Percentiles rank a stretch among this genome's conserved stretches.
phyloP scores from a whole-genome alignment of 352 stramenopile genomes.

The Globisporangium radiosum region DNA sequence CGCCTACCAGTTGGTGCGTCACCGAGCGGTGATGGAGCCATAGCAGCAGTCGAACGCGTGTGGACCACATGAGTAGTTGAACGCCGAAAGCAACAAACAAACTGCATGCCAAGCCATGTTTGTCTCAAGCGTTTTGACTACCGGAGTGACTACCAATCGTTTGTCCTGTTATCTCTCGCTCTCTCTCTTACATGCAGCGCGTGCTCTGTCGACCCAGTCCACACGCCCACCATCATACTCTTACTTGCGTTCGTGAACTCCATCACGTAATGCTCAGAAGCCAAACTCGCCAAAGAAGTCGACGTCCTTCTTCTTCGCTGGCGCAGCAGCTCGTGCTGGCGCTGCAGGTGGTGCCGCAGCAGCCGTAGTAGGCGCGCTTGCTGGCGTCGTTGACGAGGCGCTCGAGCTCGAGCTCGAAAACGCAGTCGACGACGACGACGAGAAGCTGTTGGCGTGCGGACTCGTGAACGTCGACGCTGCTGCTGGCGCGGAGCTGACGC shows the following conservation, averaged over 20 bases:
- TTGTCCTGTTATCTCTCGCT: not conserved
- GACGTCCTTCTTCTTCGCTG: slow-evolving; percentile 70
- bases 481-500: slow-evolving; percentile 8
- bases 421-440: slow-evolving; percentile 30
- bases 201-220: too few relatives aligned
- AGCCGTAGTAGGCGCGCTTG: slow-evolving; percentile 11
- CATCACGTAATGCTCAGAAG: slow-evolving; percentile 28
- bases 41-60: not conserved
- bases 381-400: slow-evolving; percentile 15
- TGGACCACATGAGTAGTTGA: not conserved
- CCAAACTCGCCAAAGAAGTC: slow-evolving; percentile 84
- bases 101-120: not conserved
- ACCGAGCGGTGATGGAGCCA: not conserved
- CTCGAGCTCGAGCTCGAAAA: slow-evolving; percentile 17
- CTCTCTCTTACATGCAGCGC: not conserved
- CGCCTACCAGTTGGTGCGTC: not conserved
- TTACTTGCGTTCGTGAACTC: not conserved
- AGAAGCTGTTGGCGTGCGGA: slow-evolving; percentile 33
- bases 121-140: not conserved
- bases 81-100: not conserved
- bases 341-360: slow-evolving; percentile 7
- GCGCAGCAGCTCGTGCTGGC: slow-evolving; percentile 15
- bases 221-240: not conserved
- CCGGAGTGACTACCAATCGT: not conserved
- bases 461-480: slow-evolving; percentile 9